Evolutionary conservation across 179 eudicot genomes (phyloP).

Genomic region (Corrigiola litoralis): DNA sequence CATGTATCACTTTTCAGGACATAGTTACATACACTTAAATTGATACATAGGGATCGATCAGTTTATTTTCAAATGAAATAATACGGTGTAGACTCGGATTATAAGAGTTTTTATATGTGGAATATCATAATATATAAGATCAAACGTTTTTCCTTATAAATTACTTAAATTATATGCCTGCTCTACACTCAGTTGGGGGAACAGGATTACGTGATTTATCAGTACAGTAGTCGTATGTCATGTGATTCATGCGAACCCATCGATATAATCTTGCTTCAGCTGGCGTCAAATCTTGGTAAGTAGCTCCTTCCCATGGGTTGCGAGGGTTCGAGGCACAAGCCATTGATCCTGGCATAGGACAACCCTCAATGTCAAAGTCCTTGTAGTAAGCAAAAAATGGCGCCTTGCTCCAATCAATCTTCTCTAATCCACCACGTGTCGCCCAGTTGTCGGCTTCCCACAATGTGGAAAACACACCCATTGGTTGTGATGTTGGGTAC

Average conservation of each 20-base stretch:
- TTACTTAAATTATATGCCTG: too few relatives aligned
- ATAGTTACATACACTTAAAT: too few relatives aligned
- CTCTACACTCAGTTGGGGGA: conserved; percentile 45
- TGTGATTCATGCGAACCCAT: conserved; percentile 50
- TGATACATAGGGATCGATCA: too few relatives aligned
- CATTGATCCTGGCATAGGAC: conserved; percentile 40
- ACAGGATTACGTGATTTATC: conserved; percentile 42
- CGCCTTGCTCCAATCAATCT: conserved; percentile 66
- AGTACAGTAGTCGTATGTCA: conserved; percentile 58
- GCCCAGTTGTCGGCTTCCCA: conserved; percentile 92
- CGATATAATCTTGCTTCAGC: conserved; percentile 30
- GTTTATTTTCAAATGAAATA: too few relatives aligned
- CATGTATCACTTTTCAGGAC: too few relatives aligned
- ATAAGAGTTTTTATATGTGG: not conserved
- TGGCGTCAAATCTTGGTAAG: conserved; percentile 34
- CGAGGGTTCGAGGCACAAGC: conserved; percentile 28
- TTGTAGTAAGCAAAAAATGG: conserved; percentile 61
- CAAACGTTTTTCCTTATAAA: not conserved
- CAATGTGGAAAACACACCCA: conserved; percentile 59
- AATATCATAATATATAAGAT: too few relatives aligned
- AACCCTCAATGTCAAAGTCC: conserved; percentile 66
- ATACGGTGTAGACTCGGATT: too few relatives aligned
- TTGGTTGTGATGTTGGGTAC: conserved; percentile 56
- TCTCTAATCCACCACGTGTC: conserved; percentile 63
- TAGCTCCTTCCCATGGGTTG: conserved; percentile 51